Evolutionary conservation across 2,329 filamentous ascomycete genomes (phyloP).

Genomic region (Nigrograna mackinnonii): DNA sequence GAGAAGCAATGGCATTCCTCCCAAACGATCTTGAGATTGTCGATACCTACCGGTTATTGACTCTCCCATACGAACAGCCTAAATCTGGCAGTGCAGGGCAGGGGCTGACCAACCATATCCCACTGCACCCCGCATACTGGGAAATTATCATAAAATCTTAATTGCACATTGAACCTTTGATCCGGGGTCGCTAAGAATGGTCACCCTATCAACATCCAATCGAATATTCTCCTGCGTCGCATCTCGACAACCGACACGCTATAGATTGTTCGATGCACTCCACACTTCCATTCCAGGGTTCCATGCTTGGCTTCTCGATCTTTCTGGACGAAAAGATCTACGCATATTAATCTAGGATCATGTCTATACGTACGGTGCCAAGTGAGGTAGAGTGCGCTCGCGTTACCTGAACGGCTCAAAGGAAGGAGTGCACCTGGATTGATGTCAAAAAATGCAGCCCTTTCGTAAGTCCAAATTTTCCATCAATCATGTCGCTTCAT

Average conservation of each 20-base stretch:
- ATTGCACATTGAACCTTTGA: constrained; percentile 13
- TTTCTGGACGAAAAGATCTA: constrained; percentile 6
- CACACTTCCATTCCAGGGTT: constrained; percentile 8
- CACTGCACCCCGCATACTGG: constrained; percentile 29
- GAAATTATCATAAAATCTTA: constrained; percentile 20
- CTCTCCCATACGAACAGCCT: constrained; percentile 25
- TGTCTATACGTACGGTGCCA: constrained; percentile 12
- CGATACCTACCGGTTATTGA: constrained; percentile 25
- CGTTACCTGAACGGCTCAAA: constrained; percentile 23
- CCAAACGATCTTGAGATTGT: constrained; percentile 5
- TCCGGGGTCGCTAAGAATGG: constrained; percentile 11
- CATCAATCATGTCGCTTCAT: constrained; percentile 17
- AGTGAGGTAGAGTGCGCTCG: constrained; percentile 19
- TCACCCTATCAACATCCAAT: constrained; percentile 1
- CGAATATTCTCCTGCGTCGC: background rate
- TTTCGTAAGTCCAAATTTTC: constrained; percentile 11
- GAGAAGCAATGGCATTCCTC: background rate
- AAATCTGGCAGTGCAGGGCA: constrained; percentile 25
- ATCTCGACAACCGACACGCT: constrained; percentile 7
- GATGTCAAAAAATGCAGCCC: constrained; percentile 2
- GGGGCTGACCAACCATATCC: constrained; percentile 9
- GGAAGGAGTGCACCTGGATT: constrained; percentile 20
- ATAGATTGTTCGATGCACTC: constrained; percentile 13
- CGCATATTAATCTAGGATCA: constrained; percentile 13
- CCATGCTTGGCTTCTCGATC: constrained; percentile 8